Evolutionary conservation across 176 grass and related monocot genomes (phyloP).

Genomic region (Elymus sibiricus): DNA sequence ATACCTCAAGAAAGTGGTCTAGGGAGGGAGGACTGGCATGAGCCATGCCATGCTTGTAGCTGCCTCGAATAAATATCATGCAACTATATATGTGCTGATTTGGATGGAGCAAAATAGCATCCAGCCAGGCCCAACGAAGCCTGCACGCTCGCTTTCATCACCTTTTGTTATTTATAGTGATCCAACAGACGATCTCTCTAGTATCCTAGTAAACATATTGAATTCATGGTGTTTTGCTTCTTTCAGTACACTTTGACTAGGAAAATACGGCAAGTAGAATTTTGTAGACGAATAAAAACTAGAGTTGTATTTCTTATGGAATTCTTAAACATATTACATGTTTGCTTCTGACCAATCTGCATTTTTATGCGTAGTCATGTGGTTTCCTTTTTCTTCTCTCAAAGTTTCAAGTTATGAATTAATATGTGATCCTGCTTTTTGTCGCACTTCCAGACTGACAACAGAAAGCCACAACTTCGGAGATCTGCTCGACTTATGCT

Average conservation of each 20-base stretch:
- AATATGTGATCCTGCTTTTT: neutral
- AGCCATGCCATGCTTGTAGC: neutral
- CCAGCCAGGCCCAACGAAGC: neutral
- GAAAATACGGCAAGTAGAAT: neutral
- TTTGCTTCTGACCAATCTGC: neutral
- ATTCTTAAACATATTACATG: neutral
- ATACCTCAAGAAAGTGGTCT: too few species aligned
- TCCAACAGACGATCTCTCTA: neutral
- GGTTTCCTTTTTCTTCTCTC: neutral
- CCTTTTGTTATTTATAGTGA: neutral
- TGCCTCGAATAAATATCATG: neutral
- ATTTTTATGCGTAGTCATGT: neutral
- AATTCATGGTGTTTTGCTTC: neutral
- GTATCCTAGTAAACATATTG: neutral
- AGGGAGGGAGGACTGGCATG: neutral
- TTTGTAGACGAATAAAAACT: neutral
- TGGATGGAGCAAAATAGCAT: neutral
- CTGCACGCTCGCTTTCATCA: neutral
- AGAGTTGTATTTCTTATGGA: neutral
- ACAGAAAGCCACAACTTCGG: neutral
- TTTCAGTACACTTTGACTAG: neutral
- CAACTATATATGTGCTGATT: neutral
- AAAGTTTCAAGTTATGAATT: neutral
- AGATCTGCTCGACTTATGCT: constrained; percentile 2
- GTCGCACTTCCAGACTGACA: neutral